Conservation (phyloP, 495 filamentous ascomycete species). For the Daldinia loculata region DNA sequence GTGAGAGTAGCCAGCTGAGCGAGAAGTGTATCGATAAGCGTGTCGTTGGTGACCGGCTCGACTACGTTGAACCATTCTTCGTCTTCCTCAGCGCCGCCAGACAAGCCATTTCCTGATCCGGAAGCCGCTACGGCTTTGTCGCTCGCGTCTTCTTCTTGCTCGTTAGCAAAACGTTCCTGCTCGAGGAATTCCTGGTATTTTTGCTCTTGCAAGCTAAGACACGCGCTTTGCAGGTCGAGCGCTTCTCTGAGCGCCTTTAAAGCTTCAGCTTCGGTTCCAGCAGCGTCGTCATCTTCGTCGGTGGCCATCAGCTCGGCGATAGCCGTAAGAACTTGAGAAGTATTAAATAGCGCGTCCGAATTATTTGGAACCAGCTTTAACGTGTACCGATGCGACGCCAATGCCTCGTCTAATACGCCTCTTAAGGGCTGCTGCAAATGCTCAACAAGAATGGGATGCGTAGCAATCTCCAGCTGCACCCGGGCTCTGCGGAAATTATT, state of each 20-base stretch:
- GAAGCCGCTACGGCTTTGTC: not conserved
- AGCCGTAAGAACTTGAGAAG: constrained; percentile 69
- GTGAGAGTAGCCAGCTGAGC: constrained; percentile 64
- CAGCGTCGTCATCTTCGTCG: constrained; percentile 55
- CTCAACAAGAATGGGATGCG: constrained; percentile 63
- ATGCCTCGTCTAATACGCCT: constrained; percentile 61
- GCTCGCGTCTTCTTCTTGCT: constrained; percentile 6
- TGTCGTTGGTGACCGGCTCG: constrained; percentile 66
- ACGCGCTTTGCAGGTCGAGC: constrained; percentile 67
- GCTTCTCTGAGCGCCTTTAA: constrained; percentile 64
- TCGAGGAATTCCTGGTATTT: constrained; percentile 62
- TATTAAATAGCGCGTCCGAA: constrained; percentile 74
- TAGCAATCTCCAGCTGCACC: constrained; percentile 72
- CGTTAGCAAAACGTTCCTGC: constrained; percentile 27
- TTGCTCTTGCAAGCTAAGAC: constrained; percentile 66
- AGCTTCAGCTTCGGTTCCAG: constrained; percentile 37
- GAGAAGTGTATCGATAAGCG: constrained; percentile 67
- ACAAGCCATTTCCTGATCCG: not conserved
- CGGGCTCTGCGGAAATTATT: constrained; percentile 51
- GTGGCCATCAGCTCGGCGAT: constrained; percentile 66
- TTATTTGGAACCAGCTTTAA: constrained; percentile 67
- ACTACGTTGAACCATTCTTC: constrained; percentile 70
- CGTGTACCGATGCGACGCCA: constrained; percentile 69
- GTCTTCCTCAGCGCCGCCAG: constrained; percentile 43
- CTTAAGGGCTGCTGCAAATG: constrained; percentile 59